A percentile compares a stretch with the other conserved stretches of the same genome.
Conservation (phyloP, 2,329 filamentous ascomycete genomes). For the Pseudocercospora musae region DNA sequence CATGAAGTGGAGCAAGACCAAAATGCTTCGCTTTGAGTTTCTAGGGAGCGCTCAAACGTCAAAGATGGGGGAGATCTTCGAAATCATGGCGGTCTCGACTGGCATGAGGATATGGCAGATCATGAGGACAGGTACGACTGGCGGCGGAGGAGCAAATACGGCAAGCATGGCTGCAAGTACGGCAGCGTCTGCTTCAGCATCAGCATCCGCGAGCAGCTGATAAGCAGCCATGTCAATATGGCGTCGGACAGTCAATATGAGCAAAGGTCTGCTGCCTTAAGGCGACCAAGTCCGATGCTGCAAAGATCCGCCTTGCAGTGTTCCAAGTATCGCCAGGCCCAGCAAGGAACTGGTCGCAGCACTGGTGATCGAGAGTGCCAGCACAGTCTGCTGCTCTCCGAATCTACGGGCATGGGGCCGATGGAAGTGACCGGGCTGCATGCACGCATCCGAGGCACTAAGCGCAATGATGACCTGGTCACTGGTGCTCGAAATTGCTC, state of each 20-base stretch:
- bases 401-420: neutral
- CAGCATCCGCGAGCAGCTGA: neutral
- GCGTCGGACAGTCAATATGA: no score
- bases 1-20: conserved; percentile 18
- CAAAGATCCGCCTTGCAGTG: neutral
- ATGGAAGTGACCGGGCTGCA: neutral
- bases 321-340: neutral
- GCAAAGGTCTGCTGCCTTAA: neutral
- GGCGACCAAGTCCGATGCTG: neutral
- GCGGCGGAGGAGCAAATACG: neutral
- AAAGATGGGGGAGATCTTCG: conserved; percentile 16
- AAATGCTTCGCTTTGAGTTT: conserved; percentile 19
- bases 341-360: neutral
- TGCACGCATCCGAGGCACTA: neutral
- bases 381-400: neutral
- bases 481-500: neutral
- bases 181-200: neutral
- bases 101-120: conserved; percentile 20
- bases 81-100: conserved; percentile 17
- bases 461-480: neutral
- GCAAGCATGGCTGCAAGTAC: neutral
- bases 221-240: neutral
- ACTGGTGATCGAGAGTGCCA: neutral
- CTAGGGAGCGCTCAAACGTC: conserved; percentile 13
- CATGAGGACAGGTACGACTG: conserved; percentile 7